Percentiles rank a stretch among this genome's conserved stretches.
Evolutionary conservation across 495 filamentous ascomycete genomes (phyloP).

Genomic region (Parachaetomium inaequale): DNA sequence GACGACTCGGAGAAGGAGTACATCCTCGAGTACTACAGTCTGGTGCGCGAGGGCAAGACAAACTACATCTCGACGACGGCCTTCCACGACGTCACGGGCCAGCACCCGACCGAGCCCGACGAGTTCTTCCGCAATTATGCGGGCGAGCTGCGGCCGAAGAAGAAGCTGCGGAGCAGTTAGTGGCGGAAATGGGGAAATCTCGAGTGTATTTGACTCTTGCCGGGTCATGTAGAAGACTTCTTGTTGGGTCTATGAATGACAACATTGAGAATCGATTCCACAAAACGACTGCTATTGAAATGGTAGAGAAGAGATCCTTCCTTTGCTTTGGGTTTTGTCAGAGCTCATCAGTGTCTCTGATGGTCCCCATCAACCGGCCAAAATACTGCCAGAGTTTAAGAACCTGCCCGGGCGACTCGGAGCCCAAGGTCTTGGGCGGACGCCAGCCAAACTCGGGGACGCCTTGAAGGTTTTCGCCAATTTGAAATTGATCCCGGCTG

Average conservation of each 20-base stretch:
- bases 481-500: not conserved
- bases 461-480: not conserved
- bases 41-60: slow-evolving; percentile 57
- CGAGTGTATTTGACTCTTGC: too few relatives aligned
- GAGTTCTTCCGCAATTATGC: slow-evolving; percentile 54
- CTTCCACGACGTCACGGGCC: slow-evolving; percentile 53
- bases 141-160: slow-evolving; percentile 45
- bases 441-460: not conserved
- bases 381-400: too few relatives aligned
- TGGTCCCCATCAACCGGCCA: too few relatives aligned
- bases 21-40: slow-evolving; percentile 55
- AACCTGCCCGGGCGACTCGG: not conserved
- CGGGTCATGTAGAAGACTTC: too few relatives aligned
- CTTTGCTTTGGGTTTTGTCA: too few relatives aligned
- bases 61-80: slow-evolving; percentile 57
- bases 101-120: slow-evolving; percentile 45
- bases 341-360: too few relatives aligned
- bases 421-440: too few relatives aligned
- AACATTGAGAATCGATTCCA: too few relatives aligned
- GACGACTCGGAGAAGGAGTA: slow-evolving; percentile 52
- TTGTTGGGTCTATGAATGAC: too few relatives aligned
- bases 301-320: too few relatives aligned
- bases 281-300: too few relatives aligned
- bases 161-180: slow-evolving; percentile 23
- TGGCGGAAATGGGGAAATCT: not conserved